A percentile compares a stretch with the other conserved stretches of the same genome.
These are phyloP conservation scores for Obba rivulosa DNA, from an alignment of 768 basidiomycete species.

Conservation along the genomic window DNA sequence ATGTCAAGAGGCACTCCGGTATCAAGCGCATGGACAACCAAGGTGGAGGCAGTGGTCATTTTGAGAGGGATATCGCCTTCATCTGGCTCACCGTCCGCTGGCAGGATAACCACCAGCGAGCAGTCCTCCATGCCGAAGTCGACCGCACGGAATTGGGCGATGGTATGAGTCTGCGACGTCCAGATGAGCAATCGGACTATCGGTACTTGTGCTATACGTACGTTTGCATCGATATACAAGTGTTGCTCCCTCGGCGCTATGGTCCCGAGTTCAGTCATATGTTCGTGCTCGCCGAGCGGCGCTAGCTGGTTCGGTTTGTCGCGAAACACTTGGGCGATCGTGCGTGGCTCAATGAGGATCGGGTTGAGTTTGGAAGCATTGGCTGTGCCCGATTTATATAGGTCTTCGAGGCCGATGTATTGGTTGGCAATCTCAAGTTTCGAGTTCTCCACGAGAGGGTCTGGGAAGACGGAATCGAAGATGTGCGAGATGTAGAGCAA, in stretches of 20 bases:
- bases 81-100: neutral
- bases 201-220: neutral
- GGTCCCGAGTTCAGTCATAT: slow-evolving; percentile 2
- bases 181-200: neutral
- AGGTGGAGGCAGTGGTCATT: neutral
- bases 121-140: slow-evolving; percentile 14
- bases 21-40: slow-evolving; percentile 7
- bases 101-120: slow-evolving; percentile 9
- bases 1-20: slow-evolving; percentile 4
- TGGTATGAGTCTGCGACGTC: slow-evolving; percentile 2
- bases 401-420: slow-evolving; percentile 8
- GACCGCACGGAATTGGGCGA: slow-evolving; percentile 11
- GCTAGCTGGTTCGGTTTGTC: slow-evolving; percentile 3
- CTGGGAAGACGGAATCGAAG: slow-evolving; percentile 4
- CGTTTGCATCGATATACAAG: neutral
- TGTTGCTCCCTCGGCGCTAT: slow-evolving; percentile 4
- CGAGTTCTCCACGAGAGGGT: neutral
- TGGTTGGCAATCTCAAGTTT: slow-evolving; percentile 9
- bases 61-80: neutral
- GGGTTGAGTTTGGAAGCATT: slow-evolving; percentile 4
- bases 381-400: slow-evolving; percentile 2
- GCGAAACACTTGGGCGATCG: slow-evolving; percentile 9
- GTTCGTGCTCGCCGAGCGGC: slow-evolving; percentile 5
- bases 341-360: slow-evolving; percentile 7
- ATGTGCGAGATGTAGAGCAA: slow-evolving; percentile 4